Percentiles rank a stretch among this genome's conserved stretches.
These are phyloP conservation scores for Erodium maritimum DNA, from an alignment of 345 rosid genomes.

Conservation along the genomic window DNA sequence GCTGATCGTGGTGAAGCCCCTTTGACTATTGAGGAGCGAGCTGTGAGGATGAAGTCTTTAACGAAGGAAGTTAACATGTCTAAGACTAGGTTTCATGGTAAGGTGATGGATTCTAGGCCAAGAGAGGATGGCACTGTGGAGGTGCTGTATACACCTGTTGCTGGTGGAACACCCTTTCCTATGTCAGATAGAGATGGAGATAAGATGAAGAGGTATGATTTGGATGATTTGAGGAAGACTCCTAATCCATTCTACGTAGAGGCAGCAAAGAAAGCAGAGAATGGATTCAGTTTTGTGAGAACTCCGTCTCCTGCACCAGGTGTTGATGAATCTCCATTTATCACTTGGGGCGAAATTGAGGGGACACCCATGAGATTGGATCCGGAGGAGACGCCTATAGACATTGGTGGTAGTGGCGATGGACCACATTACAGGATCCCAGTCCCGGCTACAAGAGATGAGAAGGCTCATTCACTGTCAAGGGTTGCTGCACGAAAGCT, in stretches of 20 bases:
- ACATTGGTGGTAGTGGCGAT: constrained; percentile 79
- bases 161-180: constrained; percentile 63
- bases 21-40: constrained; percentile 66
- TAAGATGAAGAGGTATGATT: constrained; percentile 67
- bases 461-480: constrained; percentile 73
- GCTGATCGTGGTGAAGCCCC: constrained; percentile 84
- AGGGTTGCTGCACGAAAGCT: constrained; percentile 83
- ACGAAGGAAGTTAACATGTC: constrained; percentile 61
- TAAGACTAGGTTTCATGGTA: constrained; percentile 86
- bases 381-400: constrained; percentile 76
- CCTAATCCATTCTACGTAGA: constrained; percentile 70
- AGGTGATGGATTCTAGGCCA: constrained; percentile 69
- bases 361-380: constrained; percentile 93
- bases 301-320: constrained; percentile 98
- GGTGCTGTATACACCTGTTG: constrained; percentile 74
- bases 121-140: constrained; percentile 68
- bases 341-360: constrained; percentile 99
- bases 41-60: constrained; percentile 47
- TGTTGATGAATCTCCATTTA: constrained; percentile 78
- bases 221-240: constrained; percentile 82
- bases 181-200: constrained; percentile 55
- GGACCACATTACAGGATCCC: constrained; percentile 80
- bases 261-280: constrained; percentile 60
- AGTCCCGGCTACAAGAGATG: constrained; percentile 64
- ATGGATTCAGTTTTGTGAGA: constrained; percentile 78